Evolutionary conservation across 31 red algal genomes (phyloP).

Genomic region (Bonnemaisonia californica): DNA sequence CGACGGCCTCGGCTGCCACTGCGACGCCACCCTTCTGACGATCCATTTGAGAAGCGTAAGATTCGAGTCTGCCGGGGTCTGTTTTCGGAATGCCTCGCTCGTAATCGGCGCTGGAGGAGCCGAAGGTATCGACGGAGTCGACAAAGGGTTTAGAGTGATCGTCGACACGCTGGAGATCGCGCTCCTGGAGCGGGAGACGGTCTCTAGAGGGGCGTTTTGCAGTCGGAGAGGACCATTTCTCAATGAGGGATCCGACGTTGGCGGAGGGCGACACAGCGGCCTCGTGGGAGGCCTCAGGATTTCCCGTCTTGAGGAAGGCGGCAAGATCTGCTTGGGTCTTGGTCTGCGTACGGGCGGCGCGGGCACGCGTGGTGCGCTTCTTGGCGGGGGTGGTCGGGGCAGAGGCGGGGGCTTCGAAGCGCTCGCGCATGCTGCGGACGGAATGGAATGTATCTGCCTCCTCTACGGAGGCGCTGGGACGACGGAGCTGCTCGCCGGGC

Average conservation of each 20-base stretch:
- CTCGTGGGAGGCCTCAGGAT: background rate
- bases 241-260: slow-evolving; percentile 56
- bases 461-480: background rate
- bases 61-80: slow-evolving; percentile 47
- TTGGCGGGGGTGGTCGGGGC: slow-evolving; percentile 46
- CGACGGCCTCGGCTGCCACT: slow-evolving; percentile 25
- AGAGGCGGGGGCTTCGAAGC: slow-evolving; percentile 55
- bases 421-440: slow-evolving; percentile 60
- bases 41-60: slow-evolving; percentile 28
- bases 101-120: slow-evolving; percentile 54
- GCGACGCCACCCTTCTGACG: background rate
- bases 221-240: slow-evolving; percentile 38
- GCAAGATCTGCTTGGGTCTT: slow-evolving; percentile 47
- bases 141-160: slow-evolving; percentile 27
- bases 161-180: slow-evolving; percentile 50
- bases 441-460: slow-evolving; percentile 27
- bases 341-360: slow-evolving; percentile 16
- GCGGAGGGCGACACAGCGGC: background rate
- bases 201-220: background rate
- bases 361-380: slow-evolving; percentile 9
- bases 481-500: background rate
- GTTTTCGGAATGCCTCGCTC: slow-evolving; percentile 63
- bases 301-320: slow-evolving; percentile 51
- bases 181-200: slow-evolving; percentile 60
- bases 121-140: slow-evolving; percentile 78